Evolutionary conservation across 768 basidiomycete genomes (phyloP).

Genomic region (Lentinula aciculospora): DNA sequence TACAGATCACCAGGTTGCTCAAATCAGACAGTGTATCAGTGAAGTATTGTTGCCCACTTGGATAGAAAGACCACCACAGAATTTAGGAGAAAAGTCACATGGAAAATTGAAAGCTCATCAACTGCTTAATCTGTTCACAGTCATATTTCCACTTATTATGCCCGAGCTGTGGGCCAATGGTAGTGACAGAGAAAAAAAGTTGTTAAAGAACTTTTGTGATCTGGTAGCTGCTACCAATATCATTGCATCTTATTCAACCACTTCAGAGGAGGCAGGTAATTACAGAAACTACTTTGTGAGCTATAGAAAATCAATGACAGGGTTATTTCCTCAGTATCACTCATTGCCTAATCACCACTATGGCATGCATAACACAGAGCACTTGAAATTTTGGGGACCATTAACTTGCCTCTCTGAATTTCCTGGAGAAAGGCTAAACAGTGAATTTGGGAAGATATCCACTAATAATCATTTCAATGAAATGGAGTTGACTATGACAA

Average conservation of each 20-base stretch:
- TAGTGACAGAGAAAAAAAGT: not conserved
- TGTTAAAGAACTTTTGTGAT: slow-evolving; percentile 18
- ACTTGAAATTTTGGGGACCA: slow-evolving; percentile 26
- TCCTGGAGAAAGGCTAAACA: slow-evolving; percentile 24
- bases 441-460: slow-evolving; percentile 17
- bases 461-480: slow-evolving; percentile 17
- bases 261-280: slow-evolving; percentile 15
- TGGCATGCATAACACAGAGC: slow-evolving; percentile 23
- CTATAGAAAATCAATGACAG: slow-evolving; percentile 15
- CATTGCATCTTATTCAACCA: slow-evolving; percentile 17
- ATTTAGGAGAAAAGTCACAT: slow-evolving; percentile 24
- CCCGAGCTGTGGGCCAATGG: slow-evolving; percentile 20
- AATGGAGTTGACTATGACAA: slow-evolving; percentile 12
- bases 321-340: slow-evolving; percentile 15
- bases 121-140: slow-evolving; percentile 19
- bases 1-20: not conserved
- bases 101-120: slow-evolving; percentile 29
- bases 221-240: slow-evolving; percentile 22
- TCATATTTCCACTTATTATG: slow-evolving; percentile 23
- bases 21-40: slow-evolving; percentile 15
- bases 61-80: slow-evolving; percentile 21
- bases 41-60: slow-evolving; percentile 14
- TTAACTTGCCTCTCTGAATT: slow-evolving; percentile 23
- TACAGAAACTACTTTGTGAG: slow-evolving; percentile 17
- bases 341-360: slow-evolving; percentile 27